Evolutionary conservation across 2,329 filamentous ascomycete genomes (phyloP), one percentile per base, ranked within the genome.

Genomic region (Pseudonectria foliicola): DNA sequence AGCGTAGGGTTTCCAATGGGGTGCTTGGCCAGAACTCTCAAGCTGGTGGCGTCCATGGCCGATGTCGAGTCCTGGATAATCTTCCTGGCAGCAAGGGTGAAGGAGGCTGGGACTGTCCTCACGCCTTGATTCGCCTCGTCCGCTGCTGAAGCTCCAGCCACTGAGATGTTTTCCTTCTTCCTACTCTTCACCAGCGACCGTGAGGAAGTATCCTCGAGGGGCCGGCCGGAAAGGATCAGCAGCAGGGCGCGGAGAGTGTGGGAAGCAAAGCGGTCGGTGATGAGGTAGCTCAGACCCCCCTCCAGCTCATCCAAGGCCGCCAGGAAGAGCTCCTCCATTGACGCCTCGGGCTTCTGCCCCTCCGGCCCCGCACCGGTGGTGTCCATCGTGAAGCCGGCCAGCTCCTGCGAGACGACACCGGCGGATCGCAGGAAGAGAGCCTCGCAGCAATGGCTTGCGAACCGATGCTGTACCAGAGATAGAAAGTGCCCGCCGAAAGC

Each of bases 371-470:
- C 61, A 7, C 68, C 67, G 14, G 67, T 66, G 13, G 57, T 59
- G 25, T 66, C 64, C 23, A 67, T 42, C n/a, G 57, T 58, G 48
- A 54, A 66, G 29, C 56, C 73, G 45, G 56, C 71, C 59, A 85
- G 62, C 60, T 95, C 89, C 42, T 81, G 69, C 11, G 82, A 83
- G 25, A 95, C 84, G 10, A 83, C 65, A 1, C 85, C 82, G 0
- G 89, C 89, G 2, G 85, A 83, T 45, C 85, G 78, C 31, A 89
- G 69, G 59, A 98, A 96, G 23, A 98, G 72, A 16, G 86, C 86
- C 64, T 98, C 92, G 58, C 89, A 95, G 63, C 90, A 96, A 66
- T 98, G 92, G 41, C 89, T 94, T 5, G 92, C 92, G 54, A 98
- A 98, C 13, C 92, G 83, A 63, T 98, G 92, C 57, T 93, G 89